Evolutionary conservation across 345 rosid species (phyloP), one percentile per base, ranked within the genome.

Genomic region (Corchorus capsularis): DNA sequence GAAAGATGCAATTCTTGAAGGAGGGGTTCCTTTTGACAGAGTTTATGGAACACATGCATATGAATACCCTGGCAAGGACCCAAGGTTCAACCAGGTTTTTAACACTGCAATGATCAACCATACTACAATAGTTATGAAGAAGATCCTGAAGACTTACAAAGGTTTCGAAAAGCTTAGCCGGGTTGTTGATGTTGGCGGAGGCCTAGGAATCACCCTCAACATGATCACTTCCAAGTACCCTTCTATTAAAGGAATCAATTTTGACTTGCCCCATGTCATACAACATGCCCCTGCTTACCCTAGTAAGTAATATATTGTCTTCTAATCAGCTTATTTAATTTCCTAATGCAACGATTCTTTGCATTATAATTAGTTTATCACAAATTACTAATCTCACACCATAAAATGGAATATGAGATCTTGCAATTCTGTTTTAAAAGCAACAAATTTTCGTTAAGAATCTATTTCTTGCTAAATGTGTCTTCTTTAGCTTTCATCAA

Each of bases 171-270:
- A 79, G 66, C 82, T 93, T 50, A 63, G 56, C 3, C 79, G 79
- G 0, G 50, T 93, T 5, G 94, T 91, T 3, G 94, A 93, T 72
- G 92, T 93, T 0, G 94, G 96, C 49, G 93, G 93, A 0, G 91
- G 97, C 34, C 83, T 83, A 43, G 96, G 96, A 4, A 85, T 88
- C 53, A 80, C 88, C 0, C 77, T 93, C 13, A 72, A 69, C 69
- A 81, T 84, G 62, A 86, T 90, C 17, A 76, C 88, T 52, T 85
- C 89, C 5, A 87, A 82, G 65, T 83, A 85, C 35, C 86, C 88
- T 32, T 79, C 77, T 0, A 75, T 84, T n/a, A 80, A 86, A 35
- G 89, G 86, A 57, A 80, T 84, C 13, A 86, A 86, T 79, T 84
- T 84, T 45, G 89, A 86, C 67, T 19, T 76, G 79, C 87, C 87